Conservation (phyloP, 1,284 basidiomycete genomes). For the Taiwanofungus camphoratus region DNA sequence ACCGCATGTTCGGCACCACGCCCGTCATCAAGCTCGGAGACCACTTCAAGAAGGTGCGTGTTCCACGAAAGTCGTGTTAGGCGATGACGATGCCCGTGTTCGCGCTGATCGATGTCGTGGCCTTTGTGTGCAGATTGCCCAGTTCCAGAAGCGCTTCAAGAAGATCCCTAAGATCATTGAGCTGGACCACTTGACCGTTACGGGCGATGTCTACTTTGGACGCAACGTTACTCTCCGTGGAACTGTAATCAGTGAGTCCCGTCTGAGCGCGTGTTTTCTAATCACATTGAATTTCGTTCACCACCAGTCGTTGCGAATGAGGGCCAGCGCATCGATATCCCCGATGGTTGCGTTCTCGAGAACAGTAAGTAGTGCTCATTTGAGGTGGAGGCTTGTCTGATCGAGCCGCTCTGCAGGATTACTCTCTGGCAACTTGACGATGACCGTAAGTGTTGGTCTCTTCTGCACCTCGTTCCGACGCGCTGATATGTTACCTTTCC, state of each 20-base stretch:
- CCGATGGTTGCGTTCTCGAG: conserved; percentile 91
- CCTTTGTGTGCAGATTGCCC: conserved; percentile 51
- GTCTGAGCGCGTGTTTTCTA: neutral
- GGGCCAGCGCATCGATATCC: conserved; percentile 92
- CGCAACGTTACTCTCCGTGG: conserved; percentile 86
- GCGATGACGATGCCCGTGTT: neutral
- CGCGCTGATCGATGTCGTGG: conserved; percentile 23
- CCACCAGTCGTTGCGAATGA: conserved; percentile 77
- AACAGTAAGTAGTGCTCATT: conserved; percentile 55
- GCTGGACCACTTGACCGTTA: conserved; percentile 94
- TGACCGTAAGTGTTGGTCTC: conserved; percentile 18
- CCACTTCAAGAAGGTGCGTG: conserved; percentile 71
- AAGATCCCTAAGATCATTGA: conserved; percentile 92
- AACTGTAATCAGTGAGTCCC: conserved; percentile 66
- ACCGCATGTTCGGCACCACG: conserved; percentile 87
- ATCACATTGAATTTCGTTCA: neutral
- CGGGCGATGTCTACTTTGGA: conserved; percentile 94
- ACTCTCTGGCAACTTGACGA: conserved; percentile 27
- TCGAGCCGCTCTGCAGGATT: conserved; percentile 11
- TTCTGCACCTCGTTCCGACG: neutral
- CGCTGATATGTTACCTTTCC: no score
- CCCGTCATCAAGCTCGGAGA: conserved; percentile 97
- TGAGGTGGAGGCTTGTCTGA: neutral
- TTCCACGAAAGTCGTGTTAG: neutral
- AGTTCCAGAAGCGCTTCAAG: conserved; percentile 98